Evolutionary conservation across 2,329 filamentous ascomycete genomes (phyloP), one percentile per base, ranked within the genome.

Genomic region (Davidsoniella neocaledoniae): DNA sequence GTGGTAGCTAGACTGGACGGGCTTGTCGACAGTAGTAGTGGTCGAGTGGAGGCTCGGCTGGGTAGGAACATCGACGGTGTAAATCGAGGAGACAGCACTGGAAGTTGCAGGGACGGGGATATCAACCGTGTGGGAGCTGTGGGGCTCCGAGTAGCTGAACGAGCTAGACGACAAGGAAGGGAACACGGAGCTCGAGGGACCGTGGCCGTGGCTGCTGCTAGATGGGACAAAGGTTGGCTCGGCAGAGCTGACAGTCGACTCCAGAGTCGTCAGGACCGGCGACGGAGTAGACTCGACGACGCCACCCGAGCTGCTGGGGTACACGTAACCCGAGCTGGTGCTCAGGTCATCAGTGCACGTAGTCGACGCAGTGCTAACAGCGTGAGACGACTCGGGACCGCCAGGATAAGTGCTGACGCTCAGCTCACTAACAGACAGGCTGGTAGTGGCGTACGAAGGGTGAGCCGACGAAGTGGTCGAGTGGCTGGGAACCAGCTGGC

Each of bases 181-280:
- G n/a, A n/a, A n/a, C 5, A 25, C 40, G 17, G 40, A 43, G 7
- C 12, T 14, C 40, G 19, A 21, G 17, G 40, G 17, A 8, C 42
- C 19, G 40, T 43, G 17, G 17, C 25, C 10, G 25, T 21, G 19
- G 16, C 40, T 43, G 19, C 19, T 17, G 17, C 19, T 43, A 3
- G 48, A 39, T 16, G 21, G 29, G 29, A 43, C 25, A 21, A 29
- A 29, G 7, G 48, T 50, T 5, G 48, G 42, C 33, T 50, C 23
- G 9, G 19, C 19, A 9, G 50, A 52, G 23, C 23, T 45, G 8
- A 52, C 50, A 37, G 46, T 49, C 21, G 45, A 49, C 23, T 46
- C 46, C 6, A 52, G 40, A 10, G 50, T 49, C 8, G 50, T 45
- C 25, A 52, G 37, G 14, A 52, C 29, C 17, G 46, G 50, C 23